Percentiles rank a stretch among this genome's conserved stretches.
These are phyloP conservation scores for Rubia yunnanensis DNA, from an alignment of 257 asterid species.

Conservation along the genomic window DNA sequence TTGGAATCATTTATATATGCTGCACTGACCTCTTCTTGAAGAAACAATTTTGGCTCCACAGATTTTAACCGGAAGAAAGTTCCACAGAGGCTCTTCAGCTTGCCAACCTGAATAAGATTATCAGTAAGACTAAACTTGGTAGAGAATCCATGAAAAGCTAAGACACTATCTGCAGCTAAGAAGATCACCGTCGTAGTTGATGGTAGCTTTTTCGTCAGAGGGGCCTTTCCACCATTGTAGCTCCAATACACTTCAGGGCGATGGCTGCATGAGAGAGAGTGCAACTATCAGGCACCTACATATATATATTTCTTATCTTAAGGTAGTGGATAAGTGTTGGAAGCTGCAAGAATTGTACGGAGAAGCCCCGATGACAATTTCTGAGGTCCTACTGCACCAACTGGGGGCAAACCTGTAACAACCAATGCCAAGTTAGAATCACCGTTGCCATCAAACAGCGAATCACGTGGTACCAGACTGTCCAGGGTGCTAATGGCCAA, in stretches of 20 bases:
- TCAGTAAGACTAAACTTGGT: background rate
- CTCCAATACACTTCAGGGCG: constrained; percentile 78
- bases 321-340: constrained; percentile 1
- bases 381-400: constrained; percentile 67
- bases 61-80: constrained; percentile 90
- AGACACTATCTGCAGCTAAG: constrained; percentile 1
- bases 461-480: background rate
- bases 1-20: background rate
- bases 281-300: constrained; percentile 6
- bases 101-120: constrained; percentile 51
- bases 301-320: background rate
- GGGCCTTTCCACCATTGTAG: constrained; percentile 81
- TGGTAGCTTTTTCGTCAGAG: constrained; percentile 64
- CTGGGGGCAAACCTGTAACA: constrained; percentile 47
- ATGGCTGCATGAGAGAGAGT: constrained; percentile 41
- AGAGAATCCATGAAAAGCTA: constrained; percentile 1
- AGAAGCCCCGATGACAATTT: constrained; percentile 86
- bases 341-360: constrained; percentile 33
- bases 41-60: constrained; percentile 60
- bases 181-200: constrained; percentile 62
- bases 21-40: constrained; percentile 74
- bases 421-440: constrained; percentile 2
- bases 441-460: background rate
- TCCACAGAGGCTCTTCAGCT: constrained; percentile 78
- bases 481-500: background rate